These are phyloP conservation scores for Isochrysis galbana DNA, from an alignment of 78 protist species.

Conservation along the genomic window DNA sequence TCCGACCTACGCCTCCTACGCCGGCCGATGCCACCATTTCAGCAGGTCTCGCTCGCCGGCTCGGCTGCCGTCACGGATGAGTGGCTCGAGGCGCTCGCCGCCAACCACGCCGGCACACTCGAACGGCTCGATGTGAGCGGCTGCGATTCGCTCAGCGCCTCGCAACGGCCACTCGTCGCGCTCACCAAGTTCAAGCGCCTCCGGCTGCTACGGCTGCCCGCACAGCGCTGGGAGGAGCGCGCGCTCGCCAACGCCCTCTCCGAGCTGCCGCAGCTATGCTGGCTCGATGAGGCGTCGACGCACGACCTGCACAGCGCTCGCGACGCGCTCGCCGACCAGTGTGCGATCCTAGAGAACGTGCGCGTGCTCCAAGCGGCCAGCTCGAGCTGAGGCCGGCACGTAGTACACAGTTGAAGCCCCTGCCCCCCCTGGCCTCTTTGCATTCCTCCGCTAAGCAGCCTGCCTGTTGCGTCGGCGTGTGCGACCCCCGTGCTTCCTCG, in stretches of 20 bases:
- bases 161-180: background rate
- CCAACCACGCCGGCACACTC: background rate
- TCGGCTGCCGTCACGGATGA: background rate
- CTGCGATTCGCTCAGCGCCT: background rate
- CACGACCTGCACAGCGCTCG: background rate
- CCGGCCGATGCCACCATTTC: background rate
- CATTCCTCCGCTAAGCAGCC: too few species aligned
- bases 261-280: background rate
- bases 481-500: too few species aligned
- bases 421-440: too few species aligned
- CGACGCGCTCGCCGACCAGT: background rate
- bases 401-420: too few species aligned
- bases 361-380: too few species aligned
- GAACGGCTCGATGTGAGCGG: background rate
- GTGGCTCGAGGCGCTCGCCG: slow-evolving; percentile 9
- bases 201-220: background rate
- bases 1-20: slow-evolving; percentile 4
- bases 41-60: background rate
- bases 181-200: background rate
- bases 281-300: background rate
- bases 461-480: too few species aligned
- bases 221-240: background rate
- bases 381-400: too few species aligned
- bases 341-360: background rate
- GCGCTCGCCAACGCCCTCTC: background rate